Percentiles rank a stretch among this genome's conserved stretches.
These are phyloP conservation scores for Talaromyces islandicus DNA, from an alignment of 2,329 filamentous ascomycete genomes.

Conservation along the genomic window DNA sequence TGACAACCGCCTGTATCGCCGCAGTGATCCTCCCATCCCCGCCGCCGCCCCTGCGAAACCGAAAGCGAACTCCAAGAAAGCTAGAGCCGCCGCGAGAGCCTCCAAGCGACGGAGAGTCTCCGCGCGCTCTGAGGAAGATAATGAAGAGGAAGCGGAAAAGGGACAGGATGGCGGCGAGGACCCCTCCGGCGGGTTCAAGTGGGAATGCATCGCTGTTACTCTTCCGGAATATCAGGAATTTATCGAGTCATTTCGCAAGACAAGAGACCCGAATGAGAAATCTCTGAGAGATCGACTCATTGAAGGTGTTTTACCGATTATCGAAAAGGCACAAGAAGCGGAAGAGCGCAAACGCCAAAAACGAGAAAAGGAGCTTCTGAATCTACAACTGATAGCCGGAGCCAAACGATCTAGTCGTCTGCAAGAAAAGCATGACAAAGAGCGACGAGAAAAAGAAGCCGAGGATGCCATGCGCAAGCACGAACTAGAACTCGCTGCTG, in stretches of 20 bases:
- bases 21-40: slow-evolving; percentile 66
- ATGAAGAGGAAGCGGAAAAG: slow-evolving; percentile 28
- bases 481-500: slow-evolving; percentile 58
- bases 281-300: slow-evolving; percentile 64
- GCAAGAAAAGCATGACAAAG: slow-evolving; percentile 72
- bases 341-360: slow-evolving; percentile 66
- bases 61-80: slow-evolving; percentile 60
- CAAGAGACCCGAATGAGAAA: slow-evolving; percentile 80
- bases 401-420: slow-evolving; percentile 91
- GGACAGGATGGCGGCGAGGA: slow-evolving; percentile 47
- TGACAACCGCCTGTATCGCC: slow-evolving; percentile 86
- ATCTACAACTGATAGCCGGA: slow-evolving; percentile 79
- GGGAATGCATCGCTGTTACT: slow-evolving; percentile 86
- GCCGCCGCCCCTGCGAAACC: slow-evolving; percentile 53
- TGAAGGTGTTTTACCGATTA: slow-evolving; percentile 73
- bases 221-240: slow-evolving; percentile 70
- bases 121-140: slow-evolving; percentile 35
- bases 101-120: slow-evolving; percentile 64
- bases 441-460: slow-evolving; percentile 65
- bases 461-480: slow-evolving; percentile 65
- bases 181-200: slow-evolving; percentile 69
- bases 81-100: slow-evolving; percentile 56
- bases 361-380: slow-evolving; percentile 74
- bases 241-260: slow-evolving; percentile 64
- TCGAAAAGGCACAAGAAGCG: slow-evolving; percentile 67